Evolutionary conservation across 202 grass and related monocot genomes (phyloP), one percentile per base, ranked within the genome.

Genomic region (Musa balbisiana): DNA sequence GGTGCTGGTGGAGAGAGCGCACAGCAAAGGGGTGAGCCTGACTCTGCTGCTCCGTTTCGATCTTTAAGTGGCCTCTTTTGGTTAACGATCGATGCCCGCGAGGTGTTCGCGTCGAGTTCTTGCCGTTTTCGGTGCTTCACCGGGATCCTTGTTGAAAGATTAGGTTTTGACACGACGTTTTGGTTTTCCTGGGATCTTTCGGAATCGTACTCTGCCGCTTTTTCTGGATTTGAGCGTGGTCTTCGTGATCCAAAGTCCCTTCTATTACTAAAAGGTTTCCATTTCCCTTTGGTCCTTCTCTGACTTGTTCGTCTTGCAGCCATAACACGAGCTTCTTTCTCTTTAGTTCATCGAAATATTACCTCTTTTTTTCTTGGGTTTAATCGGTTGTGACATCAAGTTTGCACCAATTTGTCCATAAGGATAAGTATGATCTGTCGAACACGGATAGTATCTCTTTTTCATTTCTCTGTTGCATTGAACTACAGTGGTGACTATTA

Each of bases 1-100:
- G 26, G 92, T 82, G n/a, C 84, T 96, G 29, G 87, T 96, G 43
- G 81, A 90, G 75, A 84, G 89, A 75, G 92, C 92, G 52, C 89
- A 96, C 52, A 84, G 84, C 52, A 87, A 84, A 67, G 85, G 85
- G 75, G 92, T 92, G 75, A 63, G 24, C 1, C 62, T 53, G 27
- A 67, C 13, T 11, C 59, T 72, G 15, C 58, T 87, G 89, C 76
- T 67, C 8, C 12, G 78, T 82, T 29, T 74, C 79, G 85, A 74
- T 80, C 77, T 71, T 25, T 74, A 33, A 5, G 26, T 55, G 59
- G 52, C 56, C 12, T 43, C 33, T 8, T 43, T 43, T 43, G 33
- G 33, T 73, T 13, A 25, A 14, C 13, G 63, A 23, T 26, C 3
- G 10, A 27, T 8, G 63, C 63, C 21, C 10, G 10, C 23, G 26